Evolutionary conservation across 2,329 filamentous ascomycete species (phyloP).

Genomic region (Aspergillus proliferans): DNA sequence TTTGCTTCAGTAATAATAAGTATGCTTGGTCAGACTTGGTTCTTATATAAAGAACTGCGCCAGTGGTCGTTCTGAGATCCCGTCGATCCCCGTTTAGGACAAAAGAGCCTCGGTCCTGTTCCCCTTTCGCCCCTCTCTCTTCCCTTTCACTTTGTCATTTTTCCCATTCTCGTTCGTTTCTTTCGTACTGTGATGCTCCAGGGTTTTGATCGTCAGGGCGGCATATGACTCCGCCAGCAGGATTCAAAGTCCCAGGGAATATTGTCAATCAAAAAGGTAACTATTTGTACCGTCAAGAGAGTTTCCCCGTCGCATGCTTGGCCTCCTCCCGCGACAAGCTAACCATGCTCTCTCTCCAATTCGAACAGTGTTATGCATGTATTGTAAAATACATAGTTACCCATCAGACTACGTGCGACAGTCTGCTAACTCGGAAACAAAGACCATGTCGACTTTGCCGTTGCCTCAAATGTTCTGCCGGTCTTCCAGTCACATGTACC

Average conservation of each 20-base stretch:
- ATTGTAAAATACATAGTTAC: not conserved
- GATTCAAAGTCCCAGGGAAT: no score
- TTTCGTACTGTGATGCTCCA: no score
- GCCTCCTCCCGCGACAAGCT: no score
- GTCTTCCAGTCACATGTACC: constrained; percentile 7
- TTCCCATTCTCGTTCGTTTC: not conserved
- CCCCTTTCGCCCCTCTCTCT: not conserved
- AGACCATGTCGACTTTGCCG: constrained; percentile 16
- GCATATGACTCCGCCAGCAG: no score
- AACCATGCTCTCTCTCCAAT: no score
- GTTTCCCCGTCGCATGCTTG: no score
- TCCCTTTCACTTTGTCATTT: not conserved
- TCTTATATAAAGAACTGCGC: not conserved
- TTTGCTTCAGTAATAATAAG: no score
- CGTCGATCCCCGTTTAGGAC: not conserved
- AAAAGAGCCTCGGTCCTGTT: not conserved
- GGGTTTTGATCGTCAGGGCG: no score
- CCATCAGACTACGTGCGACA: not conserved
- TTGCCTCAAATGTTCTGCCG: constrained; percentile 8
- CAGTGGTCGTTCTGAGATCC: not conserved
- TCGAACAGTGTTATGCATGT: no score
- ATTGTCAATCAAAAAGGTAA: no score
- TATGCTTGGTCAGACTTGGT: not conserved
- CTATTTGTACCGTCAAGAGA: no score
- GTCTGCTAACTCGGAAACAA: not conserved